Evolutionary conservation across 148 eudicot species (phyloP), one percentile per base, ranked within the genome.

Genomic region (Suaeda aralocaspica): DNA sequence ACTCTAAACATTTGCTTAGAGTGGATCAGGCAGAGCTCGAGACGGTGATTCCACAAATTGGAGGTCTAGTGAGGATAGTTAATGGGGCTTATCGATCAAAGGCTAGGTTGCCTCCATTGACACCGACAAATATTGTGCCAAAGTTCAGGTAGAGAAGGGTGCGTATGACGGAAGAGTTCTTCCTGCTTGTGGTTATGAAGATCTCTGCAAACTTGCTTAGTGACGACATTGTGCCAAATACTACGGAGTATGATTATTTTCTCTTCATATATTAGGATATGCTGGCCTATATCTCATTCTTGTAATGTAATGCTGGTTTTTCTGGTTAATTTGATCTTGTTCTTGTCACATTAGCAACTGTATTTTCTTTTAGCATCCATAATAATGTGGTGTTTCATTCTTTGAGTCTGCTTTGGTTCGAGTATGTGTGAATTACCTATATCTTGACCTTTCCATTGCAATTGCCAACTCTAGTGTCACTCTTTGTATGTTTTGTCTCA

Each of bases 11-110:
- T 81, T 79, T 87, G 44, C 81, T 94, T 57, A 89, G 99, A 76
- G 91, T 94, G 31, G 99, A 94, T 75, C 99, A 94, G 70, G 91
- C 85, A 36, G 99, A 94, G 81, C 87, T 94, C 33, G 98, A 94
- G 84, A 91, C 97, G 0, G 97, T 94, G 29, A 82, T 91, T 70
- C 97, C 97, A 0, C 97, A 91, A 69, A 91, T 91, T 70, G 97
- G 99, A 8, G 89, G 97, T 6, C 68, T 89, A 55, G 97, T 94
- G 59, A 91, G 70, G 80, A 86, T 94, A 13, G 91, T 89, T 66
- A 94, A 94, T 77, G 97, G 99, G 64, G 97, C 96, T 12, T 94
- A 94, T 70, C 87, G 97, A 66, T 85, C 85, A 16, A 86, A 79
- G 50, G 97, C 87, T 0, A 84, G 84, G 77, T 68, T 91, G 80